A percentile compares a stretch with the other conserved stretches of the same genome.
These are phyloP conservation scores for Cystobasidiopsis lactophilus DNA, from an alignment of 768 basidiomycete species.

Conservation along the genomic window DNA sequence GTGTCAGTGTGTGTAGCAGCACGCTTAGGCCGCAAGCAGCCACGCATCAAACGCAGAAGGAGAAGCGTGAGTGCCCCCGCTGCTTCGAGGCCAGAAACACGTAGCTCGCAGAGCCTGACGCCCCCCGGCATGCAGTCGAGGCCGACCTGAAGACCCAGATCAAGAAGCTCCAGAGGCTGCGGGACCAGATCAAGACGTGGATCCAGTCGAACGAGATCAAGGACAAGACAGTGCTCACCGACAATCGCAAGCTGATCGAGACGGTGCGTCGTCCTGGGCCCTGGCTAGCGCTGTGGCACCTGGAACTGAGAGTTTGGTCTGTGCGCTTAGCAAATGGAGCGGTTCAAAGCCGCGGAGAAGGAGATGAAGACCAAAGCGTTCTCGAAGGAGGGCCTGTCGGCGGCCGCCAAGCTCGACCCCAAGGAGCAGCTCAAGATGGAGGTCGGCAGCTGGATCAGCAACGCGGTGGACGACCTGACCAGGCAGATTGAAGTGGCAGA, in stretches of 20 bases:
- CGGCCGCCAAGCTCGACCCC: constrained; percentile 82
- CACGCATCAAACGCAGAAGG: constrained; percentile 91
- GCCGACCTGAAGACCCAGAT: constrained; percentile 92
- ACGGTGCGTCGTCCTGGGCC: constrained; percentile 38
- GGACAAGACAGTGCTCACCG: constrained; percentile 78
- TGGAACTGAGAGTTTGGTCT: no score
- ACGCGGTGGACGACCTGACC: constrained; percentile 70
- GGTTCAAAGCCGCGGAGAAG: constrained; percentile 99
- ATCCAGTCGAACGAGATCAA: constrained; percentile 94
- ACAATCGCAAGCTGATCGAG: constrained; percentile 88
- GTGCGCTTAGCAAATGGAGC: constrained; percentile 87
- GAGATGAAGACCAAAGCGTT: constrained; percentile 99
- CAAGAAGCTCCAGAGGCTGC: constrained; percentile 67
- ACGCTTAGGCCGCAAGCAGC: no score
- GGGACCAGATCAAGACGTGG: constrained; percentile 89
- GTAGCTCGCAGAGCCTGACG: neutral
- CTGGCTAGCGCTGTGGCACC: neutral
- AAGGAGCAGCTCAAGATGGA: constrained; percentile 93
- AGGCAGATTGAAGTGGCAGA: constrained; percentile 85
- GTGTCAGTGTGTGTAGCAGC: no score
- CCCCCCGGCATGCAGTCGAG: constrained; percentile 29
- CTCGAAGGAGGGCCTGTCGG: constrained; percentile 91
- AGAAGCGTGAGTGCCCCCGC: constrained; percentile 40
- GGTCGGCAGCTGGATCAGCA: constrained; percentile 56
- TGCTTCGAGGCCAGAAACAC: neutral